Percentiles rank a stretch among this genome's conserved stretches.
phyloP scores from a whole-genome alignment of 2,329 filamentous ascomycete genomes.

The Coleophoma eucalyptorum region DNA sequence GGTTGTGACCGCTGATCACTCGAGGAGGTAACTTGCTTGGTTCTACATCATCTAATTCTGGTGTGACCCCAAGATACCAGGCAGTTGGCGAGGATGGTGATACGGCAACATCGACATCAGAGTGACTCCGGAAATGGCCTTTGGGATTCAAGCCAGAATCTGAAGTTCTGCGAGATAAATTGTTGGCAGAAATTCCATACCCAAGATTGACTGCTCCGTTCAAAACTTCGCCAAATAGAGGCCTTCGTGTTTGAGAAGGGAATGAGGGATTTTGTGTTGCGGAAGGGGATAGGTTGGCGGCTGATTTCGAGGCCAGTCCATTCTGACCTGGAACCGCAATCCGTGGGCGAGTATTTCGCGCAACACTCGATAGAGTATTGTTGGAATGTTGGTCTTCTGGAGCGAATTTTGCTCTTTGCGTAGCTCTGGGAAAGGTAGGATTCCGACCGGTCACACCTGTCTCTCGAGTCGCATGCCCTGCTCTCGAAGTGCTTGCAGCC shows the following conservation, averaged over 20 bases:
- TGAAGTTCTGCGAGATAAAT: slow-evolving; percentile 58
- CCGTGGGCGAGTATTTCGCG: slow-evolving; percentile 52
- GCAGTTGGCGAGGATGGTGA: slow-evolving; percentile 64
- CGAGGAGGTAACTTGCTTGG: slow-evolving; percentile 13
- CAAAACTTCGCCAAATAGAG: slow-evolving; percentile 73
- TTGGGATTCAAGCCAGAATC: slow-evolving; percentile 62
- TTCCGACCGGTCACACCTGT: slow-evolving; percentile 9
- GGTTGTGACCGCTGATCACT: slow-evolving; percentile 37
- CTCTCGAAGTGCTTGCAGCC: slow-evolving; percentile 10
- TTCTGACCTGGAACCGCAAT: slow-evolving; percentile 27
- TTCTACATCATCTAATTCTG: slow-evolving; percentile 34
- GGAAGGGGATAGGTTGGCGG: slow-evolving; percentile 35
- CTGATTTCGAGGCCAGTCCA: slow-evolving; percentile 38
- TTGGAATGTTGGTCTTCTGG: slow-evolving; percentile 48
- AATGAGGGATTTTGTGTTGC: slow-evolving; percentile 21
- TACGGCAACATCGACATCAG: slow-evolving; percentile 41
- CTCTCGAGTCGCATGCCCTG: slow-evolving; percentile 16
- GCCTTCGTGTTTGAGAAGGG: slow-evolving; percentile 36
- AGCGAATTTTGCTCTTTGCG: slow-evolving; percentile 42
- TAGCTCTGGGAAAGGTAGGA: slow-evolving; percentile 12
- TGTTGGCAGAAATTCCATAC: slow-evolving; percentile 50
- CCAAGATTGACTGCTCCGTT: slow-evolving; percentile 48
- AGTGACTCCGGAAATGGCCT: slow-evolving; percentile 49
- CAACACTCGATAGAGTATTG: slow-evolving; percentile 56
- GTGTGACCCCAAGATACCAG: slow-evolving; percentile 52